Evolutionary conservation across 768 basidiomycete species (phyloP), one percentile per base, ranked within the genome.

Genomic region (Rhodotorula paludigena): DNA sequence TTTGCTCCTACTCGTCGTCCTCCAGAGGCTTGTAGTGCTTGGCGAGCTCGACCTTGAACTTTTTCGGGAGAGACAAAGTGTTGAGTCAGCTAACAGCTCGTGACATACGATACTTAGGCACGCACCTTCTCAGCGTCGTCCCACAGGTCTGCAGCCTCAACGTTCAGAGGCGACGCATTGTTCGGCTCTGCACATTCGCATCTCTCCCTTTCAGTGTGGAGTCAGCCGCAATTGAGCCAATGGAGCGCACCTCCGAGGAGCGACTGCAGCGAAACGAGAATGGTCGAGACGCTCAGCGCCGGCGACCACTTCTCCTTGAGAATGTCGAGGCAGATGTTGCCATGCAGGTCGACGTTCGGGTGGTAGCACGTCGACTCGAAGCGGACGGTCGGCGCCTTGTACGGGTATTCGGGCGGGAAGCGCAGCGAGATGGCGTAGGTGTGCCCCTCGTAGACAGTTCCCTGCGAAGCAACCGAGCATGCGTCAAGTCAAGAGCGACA

Each of bases 241-340:
- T 42, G 4, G 8, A 48, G n/a, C 21, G 36, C 28, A 55, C 54
- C 54, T 73, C 91, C 91, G 54, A 94, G 83, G 44, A 94, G 80
- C 16, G 88, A 90, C 76, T 94, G 92, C 63, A 94, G 78, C 20
- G 91, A 92, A 15, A 93, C 80, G 28, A 94, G 83, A 48, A 94
- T 88, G 0, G 90, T 92, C 72, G 91, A 89, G 42, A 92, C 91
- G 66, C 89, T 90, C 78, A 93, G 91, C 2, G 92, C 88, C 12
- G 92, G 90, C 6, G 89, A 90, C 92, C 91, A 93, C 76, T 92
- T 89, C 78, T 92, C 90, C 88, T 92, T 89, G 53, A 93, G 80
- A 74, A 94, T 92, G 76, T 93, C 54, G 48, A 75, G 70, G 61
- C 74, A 75, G 52, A 74, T 72, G 61, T 74, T 66, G n/a, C 77